phyloP scores from a whole-genome alignment of 805 yeast genomes.

The Pichia pseudocactophila region DNA sequence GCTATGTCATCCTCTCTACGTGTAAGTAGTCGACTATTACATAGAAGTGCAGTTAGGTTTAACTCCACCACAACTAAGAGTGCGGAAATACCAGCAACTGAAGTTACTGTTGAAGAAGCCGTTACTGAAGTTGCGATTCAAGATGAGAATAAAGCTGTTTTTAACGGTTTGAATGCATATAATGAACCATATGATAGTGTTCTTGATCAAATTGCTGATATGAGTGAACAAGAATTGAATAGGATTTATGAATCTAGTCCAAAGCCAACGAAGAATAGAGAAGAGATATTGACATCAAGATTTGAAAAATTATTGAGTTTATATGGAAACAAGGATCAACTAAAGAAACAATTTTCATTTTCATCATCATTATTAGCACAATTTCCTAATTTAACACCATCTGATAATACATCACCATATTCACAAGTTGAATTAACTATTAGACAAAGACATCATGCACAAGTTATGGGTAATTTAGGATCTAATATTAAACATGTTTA shows the following conservation, averaged over 20 bases:
- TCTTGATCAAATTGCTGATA: conserved; percentile 15
- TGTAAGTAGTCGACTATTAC: conserved; percentile 4
- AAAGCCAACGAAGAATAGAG: conserved; percentile 24
- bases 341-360: conserved; percentile 16
- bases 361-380: conserved; percentile 22
- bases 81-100: background rate
- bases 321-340: conserved; percentile 19
- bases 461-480: conserved; percentile 50
- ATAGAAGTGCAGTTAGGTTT: conserved; percentile 2
- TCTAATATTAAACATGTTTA: conserved; percentile 56
- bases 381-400: conserved; percentile 58
- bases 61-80: background rate
- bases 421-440: conserved; percentile 68
- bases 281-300: conserved; percentile 19
- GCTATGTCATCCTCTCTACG: background rate
- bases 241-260: conserved; percentile 19
- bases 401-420: conserved; percentile 57
- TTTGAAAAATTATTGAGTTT: conserved; percentile 22
- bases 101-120: background rate
- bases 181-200: conserved; percentile 9
- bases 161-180: conserved; percentile 6
- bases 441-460: conserved; percentile 59
- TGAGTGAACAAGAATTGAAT: conserved; percentile 22
- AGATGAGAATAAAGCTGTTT: background rate
- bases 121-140: background rate